Evolutionary conservation across 2,329 filamentous ascomycete genomes (phyloP).

Genomic region (Aureobasidium subglaciale): DNA sequence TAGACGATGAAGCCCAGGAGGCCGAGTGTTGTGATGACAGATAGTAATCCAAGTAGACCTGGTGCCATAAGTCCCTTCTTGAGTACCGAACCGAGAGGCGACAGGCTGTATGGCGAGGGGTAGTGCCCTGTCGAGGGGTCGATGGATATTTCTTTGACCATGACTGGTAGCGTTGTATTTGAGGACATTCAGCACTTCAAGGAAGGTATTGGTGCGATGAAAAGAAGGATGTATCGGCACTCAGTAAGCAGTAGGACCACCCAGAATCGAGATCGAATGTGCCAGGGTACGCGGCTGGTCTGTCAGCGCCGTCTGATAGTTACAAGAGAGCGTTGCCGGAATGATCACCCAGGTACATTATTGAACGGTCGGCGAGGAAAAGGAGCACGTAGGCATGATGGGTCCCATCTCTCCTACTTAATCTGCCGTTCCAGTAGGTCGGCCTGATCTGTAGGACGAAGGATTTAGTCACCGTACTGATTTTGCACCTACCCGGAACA

Average conservation of each 20-base stretch:
- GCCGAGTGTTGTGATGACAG: constrained; percentile 22
- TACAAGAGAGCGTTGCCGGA: not conserved
- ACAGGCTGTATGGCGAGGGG: constrained; percentile 23
- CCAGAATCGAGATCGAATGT: not conserved
- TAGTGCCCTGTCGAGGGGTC: constrained; percentile 17
- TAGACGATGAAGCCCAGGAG: constrained; percentile 26
- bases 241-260: not conserved
- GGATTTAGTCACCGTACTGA: not conserved
- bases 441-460: not conserved
- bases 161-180: not conserved
- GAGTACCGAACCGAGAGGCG: constrained; percentile 18
- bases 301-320: not conserved
- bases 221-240: too few species aligned
- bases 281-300: not conserved
- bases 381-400: too few species aligned
- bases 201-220: too few species aligned
- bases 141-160: not conserved
- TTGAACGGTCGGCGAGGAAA: not conserved
- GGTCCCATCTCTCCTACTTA: not conserved
- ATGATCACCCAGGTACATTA: not conserved
- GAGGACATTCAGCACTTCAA: too few species aligned
- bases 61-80: constrained; percentile 24
- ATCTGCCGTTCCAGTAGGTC: not conserved
- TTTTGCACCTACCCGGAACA: not conserved
- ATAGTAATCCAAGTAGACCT: constrained; percentile 24